phyloP scores from a whole-genome alignment of 148 eudicot genomes.

The Fagopyrum esculentum region DNA sequence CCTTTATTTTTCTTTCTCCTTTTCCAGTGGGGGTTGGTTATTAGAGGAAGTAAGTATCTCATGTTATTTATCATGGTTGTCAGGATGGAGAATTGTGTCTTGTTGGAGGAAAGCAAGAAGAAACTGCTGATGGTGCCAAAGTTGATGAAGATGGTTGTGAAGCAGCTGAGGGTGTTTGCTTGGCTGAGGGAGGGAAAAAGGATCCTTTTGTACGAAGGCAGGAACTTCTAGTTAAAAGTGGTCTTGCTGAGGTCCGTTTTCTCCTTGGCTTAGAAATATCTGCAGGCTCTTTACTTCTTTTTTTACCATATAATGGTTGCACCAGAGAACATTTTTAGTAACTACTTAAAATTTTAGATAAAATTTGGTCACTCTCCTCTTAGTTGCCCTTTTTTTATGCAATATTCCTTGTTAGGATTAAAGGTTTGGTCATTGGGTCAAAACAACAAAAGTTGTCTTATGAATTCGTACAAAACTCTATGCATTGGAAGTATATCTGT shows the following conservation, averaged over 20 bases:
- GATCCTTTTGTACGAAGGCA: conserved; percentile 70
- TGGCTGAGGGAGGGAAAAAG: conserved; percentile 75
- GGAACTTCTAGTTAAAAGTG: conserved; percentile 78
- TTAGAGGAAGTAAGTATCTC: neutral
- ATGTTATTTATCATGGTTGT: neutral
- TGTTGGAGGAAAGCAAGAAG: conserved; percentile 22
- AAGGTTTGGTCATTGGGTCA: neutral
- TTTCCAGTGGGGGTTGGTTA: neutral
- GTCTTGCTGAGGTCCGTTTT: conserved; percentile 89
- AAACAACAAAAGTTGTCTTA: neutral
- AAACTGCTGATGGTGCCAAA: conserved; percentile 24
- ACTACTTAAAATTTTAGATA: neutral
- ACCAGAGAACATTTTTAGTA: neutral
- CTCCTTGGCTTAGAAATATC: conserved; percentile 7
- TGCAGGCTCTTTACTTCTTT: neutral
- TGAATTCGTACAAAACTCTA: neutral
- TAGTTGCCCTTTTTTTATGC: neutral
- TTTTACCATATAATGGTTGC: neutral
- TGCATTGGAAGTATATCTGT: neutral
- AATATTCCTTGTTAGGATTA: neutral
- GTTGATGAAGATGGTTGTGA: conserved; percentile 31
- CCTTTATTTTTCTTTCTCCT: neutral
- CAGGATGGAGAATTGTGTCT: conserved; percentile 33
- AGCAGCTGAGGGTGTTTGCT: conserved; percentile 19
- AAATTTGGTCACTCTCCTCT: neutral